Base-by-base conservation (phyloP, 345 rosid genomes). In the rapeseed (Brassica napus) region DNA sequence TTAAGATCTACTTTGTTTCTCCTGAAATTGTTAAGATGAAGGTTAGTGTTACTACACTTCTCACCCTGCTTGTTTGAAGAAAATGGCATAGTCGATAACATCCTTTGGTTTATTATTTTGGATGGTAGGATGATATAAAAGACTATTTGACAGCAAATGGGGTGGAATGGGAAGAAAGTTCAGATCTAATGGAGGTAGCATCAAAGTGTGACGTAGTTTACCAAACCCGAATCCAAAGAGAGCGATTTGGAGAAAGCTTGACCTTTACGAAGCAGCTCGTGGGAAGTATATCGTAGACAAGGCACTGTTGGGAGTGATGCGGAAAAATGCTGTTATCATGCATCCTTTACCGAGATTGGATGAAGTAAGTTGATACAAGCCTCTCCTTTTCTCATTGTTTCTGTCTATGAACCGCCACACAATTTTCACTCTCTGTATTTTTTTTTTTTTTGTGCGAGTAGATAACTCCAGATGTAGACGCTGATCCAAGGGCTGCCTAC, bases 331-430 rank as follows among this genome's bases (percentile, higher is more conserved):
- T 12, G 91, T 95, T 63, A 89, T 93, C 72, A 89, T 93, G 99
- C 98, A 95, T 77, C 98, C 98, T 79, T 91, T 95, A 60, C 99
- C 99, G 0, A 87, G 98, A 85, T 91, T 95, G 6, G 98, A 95
- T 44, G 97, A 95, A 92, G 98, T 90, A 65, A 81, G 75, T 74
- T 59, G 10, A 5, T 0, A 23, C 8, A 32, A 9, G 12, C 32
- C 10, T 7, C 18, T 21, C 4, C 8, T 12, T 57, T 18, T 54
- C 14, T 44, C 57, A 26, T n/a, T 54, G 21, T 28, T 26, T 0
- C 2, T 5, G 24, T 32, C 5, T 47, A 30, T 32, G 58, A 32
- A 47, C 3, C 2, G 0, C 1, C 0, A 28, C 49, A 35, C 57
- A 34, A 30, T 18, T 39, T 66, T 49, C 65, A 74, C 23, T 77